Conservation (phyloP, 495 filamentous ascomycete species). For the Elasticomyces elasticus region DNA sequence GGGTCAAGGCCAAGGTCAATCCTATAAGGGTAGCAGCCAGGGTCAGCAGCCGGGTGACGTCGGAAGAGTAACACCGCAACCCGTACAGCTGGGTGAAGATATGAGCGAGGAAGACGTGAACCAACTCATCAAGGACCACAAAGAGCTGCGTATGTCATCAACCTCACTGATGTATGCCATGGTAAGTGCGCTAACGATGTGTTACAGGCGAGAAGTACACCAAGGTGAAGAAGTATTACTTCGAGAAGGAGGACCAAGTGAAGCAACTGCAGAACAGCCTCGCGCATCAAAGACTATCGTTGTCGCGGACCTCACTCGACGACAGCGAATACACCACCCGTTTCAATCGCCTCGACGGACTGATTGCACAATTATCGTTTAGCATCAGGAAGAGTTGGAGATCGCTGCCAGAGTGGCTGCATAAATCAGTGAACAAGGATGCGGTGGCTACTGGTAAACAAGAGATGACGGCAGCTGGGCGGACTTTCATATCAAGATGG, state of each 20-base stretch:
- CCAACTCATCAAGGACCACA: slow-evolving; percentile 33
- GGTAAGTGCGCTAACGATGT: slow-evolving; percentile 1
- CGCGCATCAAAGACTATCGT: slow-evolving; percentile 87
- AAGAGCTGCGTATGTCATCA: slow-evolving; percentile 30
- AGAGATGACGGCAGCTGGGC: slow-evolving; percentile 95
- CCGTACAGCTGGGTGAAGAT: slow-evolving; percentile 23
- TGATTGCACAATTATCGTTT: slow-evolving; percentile 89
- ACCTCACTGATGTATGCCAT: neutral
- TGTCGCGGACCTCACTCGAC: slow-evolving; percentile 89
- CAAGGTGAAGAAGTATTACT: slow-evolving; percentile 95
- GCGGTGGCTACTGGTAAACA: slow-evolving; percentile 73
- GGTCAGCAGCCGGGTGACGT: slow-evolving; percentile 22
- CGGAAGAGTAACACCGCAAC: slow-evolving; percentile 30
- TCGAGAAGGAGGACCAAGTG: slow-evolving; percentile 87
- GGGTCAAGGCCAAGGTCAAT: slow-evolving; percentile 28
- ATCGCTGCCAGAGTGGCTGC: slow-evolving; percentile 67
- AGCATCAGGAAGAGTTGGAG: slow-evolving; percentile 91
- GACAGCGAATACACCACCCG: slow-evolving; percentile 88
- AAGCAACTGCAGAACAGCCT: slow-evolving; percentile 93
- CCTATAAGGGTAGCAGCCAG: slow-evolving; percentile 22
- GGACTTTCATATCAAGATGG: slow-evolving; percentile 82
- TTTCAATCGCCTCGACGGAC: slow-evolving; percentile 86
- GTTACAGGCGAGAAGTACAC: slow-evolving; percentile 79
- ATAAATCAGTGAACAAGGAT: slow-evolving; percentile 67
- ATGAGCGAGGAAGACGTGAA: slow-evolving; percentile 33